Base-by-base conservation (phyloP, 2,329 filamentous ascomycete species). In the Fusarium lyarnte region DNA sequence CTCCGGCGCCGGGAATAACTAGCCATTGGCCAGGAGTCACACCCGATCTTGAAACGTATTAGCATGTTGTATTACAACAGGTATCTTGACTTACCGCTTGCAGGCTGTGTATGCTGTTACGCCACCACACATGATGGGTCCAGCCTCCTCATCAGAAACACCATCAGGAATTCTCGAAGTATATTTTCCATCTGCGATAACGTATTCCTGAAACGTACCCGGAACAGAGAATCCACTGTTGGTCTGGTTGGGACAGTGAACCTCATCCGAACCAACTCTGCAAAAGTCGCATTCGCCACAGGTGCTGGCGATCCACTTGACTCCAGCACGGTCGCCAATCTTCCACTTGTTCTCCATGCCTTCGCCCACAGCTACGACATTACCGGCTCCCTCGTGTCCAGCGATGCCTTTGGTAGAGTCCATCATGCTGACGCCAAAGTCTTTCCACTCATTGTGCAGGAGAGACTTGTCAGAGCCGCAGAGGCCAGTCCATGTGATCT, bases 141-240 rank as follows among this genome's bases (percentile, higher is more conserved):
- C 88, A 53, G 95, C 87, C 51, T 90, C 92, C 76, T 94, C 93
- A 47, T 97, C 89, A 49, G 88, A 84, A 66, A 91, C 87, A 3
- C 91, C 88, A 79, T 94, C 91, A 52, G 92, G 92, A 63, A 97
- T 89, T 74, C 90, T 90, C 13, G 93, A 92, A 8, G 94, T 90
- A 81, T 96, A 93, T 19, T 91, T 89, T 4, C 93, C 94, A 80
- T 96, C 95, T 69, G 90, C 94, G 76, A 97, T 89, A 79, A 88
- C 89, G 84, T 97, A 97, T 84, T 97, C 90, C 84, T 97, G 94
- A 87, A 97, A 97, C 13, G 91, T 91, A 23, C 94, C 94, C 77
- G 97, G 92, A 77, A 95, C 93, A 0, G 93, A 96, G 85, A 95
- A 97, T 36, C 94, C 94, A 2, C 93, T 96, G 38, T 97, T 89